These are phyloP conservation scores for Leccinum pachyderme DNA, from an alignment of 1,284 basidiomycete species.

Conservation along the genomic window DNA sequence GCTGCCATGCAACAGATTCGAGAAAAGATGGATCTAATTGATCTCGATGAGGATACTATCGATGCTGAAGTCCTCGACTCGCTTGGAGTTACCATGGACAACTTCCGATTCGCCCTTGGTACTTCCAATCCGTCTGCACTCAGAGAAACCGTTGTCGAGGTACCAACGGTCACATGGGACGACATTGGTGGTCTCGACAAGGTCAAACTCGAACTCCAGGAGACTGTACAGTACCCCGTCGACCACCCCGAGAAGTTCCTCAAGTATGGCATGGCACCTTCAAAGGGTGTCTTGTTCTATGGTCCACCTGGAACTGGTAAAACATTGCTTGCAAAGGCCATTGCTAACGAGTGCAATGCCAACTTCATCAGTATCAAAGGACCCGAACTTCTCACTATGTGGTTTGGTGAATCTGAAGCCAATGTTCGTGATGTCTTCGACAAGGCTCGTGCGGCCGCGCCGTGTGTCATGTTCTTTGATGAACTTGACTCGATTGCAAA, in stretches of 20 bases:
- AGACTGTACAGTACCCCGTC: slow-evolving; percentile 99
- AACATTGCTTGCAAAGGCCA: slow-evolving; percentile 93
- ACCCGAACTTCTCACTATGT: slow-evolving; percentile 97
- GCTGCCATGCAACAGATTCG: slow-evolving; percentile 92
- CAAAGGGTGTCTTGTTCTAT: slow-evolving; percentile 98
- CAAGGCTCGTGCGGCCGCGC: slow-evolving; percentile 98
- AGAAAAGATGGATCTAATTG: slow-evolving; percentile 88
- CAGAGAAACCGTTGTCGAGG: slow-evolving; percentile 87
- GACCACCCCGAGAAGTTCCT: slow-evolving; percentile 99
- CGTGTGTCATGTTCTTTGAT: slow-evolving; percentile 99
- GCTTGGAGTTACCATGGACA: slow-evolving; percentile 88
- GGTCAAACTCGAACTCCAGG: slow-evolving; percentile 98
- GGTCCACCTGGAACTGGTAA: slow-evolving; percentile 98
- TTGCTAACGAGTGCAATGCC: slow-evolving; percentile 99
- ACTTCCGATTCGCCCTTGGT: slow-evolving; percentile 87
- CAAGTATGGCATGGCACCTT: slow-evolving; percentile 99
- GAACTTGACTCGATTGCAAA: slow-evolving; percentile 99
- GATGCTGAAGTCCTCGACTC: slow-evolving; percentile 88
- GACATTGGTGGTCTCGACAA: slow-evolving; percentile 99
- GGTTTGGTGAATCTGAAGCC: slow-evolving; percentile 99
- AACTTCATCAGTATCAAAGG: slow-evolving; percentile 99
- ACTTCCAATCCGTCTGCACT: slow-evolving; percentile 85
- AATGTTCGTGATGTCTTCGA: slow-evolving; percentile 99
- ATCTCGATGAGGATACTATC: slow-evolving; percentile 84
- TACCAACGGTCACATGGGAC: slow-evolving; percentile 95